A percentile compares a stretch with the other conserved stretches of the same genome.
These are phyloP conservation scores for Triticum urartu DNA, from an alignment of 176 grass and related monocot genomes.

Conservation along the genomic window DNA sequence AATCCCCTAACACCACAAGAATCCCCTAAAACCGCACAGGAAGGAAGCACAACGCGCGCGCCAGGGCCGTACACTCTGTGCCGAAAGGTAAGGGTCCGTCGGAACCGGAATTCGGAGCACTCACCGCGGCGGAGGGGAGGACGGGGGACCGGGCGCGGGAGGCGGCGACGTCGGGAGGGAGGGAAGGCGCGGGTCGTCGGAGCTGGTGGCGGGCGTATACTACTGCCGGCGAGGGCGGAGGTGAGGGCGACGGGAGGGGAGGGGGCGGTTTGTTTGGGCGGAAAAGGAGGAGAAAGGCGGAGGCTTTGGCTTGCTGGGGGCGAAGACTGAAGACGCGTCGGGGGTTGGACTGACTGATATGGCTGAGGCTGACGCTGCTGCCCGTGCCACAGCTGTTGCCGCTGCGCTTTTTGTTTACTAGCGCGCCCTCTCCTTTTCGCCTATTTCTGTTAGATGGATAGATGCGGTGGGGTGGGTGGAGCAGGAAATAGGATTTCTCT, in stretches of 20 bases:
- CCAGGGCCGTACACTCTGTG: not conserved
- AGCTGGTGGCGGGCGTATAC: not conserved
- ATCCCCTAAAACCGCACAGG: not conserved
- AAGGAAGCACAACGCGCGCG: not conserved
- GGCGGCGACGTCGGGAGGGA: not conserved
- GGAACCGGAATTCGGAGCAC: not conserved
- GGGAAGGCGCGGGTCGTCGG: not conserved
- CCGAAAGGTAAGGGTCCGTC: not conserved
- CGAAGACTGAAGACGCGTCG: conserved; percentile 42
- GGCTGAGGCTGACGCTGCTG: not conserved
- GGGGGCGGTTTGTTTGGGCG: conserved; percentile 29
- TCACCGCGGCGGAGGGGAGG: conserved; percentile 20
- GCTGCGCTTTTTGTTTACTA: not conserved
- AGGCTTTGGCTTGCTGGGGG: conserved; percentile 29
- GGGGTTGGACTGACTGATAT: conserved; percentile 25
- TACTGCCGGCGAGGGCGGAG: not conserved
- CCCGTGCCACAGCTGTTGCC: conserved; percentile 17
- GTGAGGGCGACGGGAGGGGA: not conserved
- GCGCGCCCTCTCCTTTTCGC: not conserved
- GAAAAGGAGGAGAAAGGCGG: conserved; percentile 9
- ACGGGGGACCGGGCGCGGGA: not conserved
- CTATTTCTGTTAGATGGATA: not conserved
- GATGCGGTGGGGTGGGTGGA: no score
- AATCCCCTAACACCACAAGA: not conserved
- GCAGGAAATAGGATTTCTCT: no score